phyloP scores from a whole-genome alignment of 805 yeast genomes.

The Candida krabiensis region DNA sequence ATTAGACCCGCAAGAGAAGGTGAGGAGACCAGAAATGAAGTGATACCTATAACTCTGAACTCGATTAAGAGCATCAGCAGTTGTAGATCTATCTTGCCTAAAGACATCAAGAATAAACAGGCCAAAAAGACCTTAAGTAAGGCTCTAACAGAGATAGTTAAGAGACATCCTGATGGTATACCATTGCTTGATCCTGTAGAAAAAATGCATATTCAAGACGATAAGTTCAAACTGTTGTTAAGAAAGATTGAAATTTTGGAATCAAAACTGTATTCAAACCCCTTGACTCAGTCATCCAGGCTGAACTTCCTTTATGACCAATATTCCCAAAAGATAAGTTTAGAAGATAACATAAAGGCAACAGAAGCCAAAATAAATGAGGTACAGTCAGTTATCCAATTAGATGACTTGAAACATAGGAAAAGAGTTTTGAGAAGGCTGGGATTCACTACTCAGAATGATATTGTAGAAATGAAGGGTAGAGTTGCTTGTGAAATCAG shows the following conservation, averaged over 20 bases:
- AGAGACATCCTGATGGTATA: slow-evolving; percentile 85
- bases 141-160: slow-evolving; percentile 75
- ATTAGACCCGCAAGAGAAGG: slow-evolving; percentile 78
- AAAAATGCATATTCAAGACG: slow-evolving; percentile 81
- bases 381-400: slow-evolving; percentile 88
- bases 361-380: slow-evolving; percentile 68
- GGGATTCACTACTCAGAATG: slow-evolving; percentile 83
- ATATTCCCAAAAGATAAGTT: slow-evolving; percentile 62
- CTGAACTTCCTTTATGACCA: slow-evolving; percentile 61
- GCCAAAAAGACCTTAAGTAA: slow-evolving; percentile 65
- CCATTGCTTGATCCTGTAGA: slow-evolving; percentile 90
- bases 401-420: slow-evolving; percentile 91
- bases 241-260: slow-evolving; percentile 83
- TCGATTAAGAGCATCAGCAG: slow-evolving; percentile 77
- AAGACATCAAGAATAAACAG: slow-evolving; percentile 58
- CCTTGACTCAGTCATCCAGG: slow-evolving; percentile 60
- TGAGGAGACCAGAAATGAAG: slow-evolving; percentile 70
- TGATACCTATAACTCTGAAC: slow-evolving; percentile 80
- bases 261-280: slow-evolving; percentile 67
- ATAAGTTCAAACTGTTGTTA: slow-evolving; percentile 67
- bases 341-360: slow-evolving; percentile 57
- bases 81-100: slow-evolving; percentile 77
- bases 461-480: slow-evolving; percentile 93
- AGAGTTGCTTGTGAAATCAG: slow-evolving; percentile 90
- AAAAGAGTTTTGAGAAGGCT: slow-evolving; percentile 90